Evolutionary conservation across 2,329 filamentous ascomycete genomes (phyloP).

Genomic region (Paecilomyces niveus): DNA sequence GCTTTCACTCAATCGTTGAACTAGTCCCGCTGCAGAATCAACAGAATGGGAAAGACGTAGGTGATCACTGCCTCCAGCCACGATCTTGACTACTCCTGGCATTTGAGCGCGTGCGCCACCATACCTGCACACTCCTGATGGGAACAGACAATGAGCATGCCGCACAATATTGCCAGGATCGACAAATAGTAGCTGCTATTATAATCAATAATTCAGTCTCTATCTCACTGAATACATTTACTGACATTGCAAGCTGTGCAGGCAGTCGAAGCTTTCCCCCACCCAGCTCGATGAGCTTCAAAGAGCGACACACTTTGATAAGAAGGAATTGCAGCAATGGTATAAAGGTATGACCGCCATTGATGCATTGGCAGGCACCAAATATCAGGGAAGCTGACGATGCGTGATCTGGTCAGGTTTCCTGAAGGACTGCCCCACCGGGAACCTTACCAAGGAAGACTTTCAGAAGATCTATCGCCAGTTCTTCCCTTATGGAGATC

Average conservation of each 20-base stretch:
- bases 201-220: neutral
- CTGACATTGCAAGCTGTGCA: constrained; percentile 31
- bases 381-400: constrained; percentile 8
- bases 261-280: constrained; percentile 96
- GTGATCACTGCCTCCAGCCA: neutral
- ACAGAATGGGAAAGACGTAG: neutral
- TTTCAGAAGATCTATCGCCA: constrained; percentile 99
- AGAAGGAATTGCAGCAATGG: constrained; percentile 99
- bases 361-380: neutral
- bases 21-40: neutral
- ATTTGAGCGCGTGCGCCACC: neutral
- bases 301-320: constrained; percentile 96
- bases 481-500: constrained; percentile 98
- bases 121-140: neutral
- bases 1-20: neutral
- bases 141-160: neutral
- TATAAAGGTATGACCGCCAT: constrained; percentile 72
- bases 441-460: constrained; percentile 94
- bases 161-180: neutral
- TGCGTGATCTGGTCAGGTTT: constrained; percentile 59
- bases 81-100: neutral
- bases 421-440: constrained; percentile 94
- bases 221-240: neutral
- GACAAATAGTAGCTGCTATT: neutral
- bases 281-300: constrained; percentile 93